Evolutionary conservation across 805 yeast species (phyloP).

Genomic region (Saturnispora besseyi): DNA sequence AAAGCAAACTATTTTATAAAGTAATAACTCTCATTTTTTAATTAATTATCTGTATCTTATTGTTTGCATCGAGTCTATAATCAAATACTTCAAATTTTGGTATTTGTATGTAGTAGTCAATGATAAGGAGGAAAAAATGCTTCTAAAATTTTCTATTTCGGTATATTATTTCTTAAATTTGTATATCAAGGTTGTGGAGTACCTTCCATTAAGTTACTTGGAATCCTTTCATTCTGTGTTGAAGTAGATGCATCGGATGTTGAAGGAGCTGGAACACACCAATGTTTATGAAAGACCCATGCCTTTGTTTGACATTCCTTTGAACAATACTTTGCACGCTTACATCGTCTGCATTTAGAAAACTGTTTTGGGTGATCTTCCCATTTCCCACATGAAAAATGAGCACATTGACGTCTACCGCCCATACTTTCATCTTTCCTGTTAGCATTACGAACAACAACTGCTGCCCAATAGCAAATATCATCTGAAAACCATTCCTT

Average conservation of each 20-base stretch:
- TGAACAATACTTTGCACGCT: constrained; percentile 90
- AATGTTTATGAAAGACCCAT: constrained; percentile 87
- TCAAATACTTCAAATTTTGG: too few relatives aligned
- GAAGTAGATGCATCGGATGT: constrained; percentile 1
- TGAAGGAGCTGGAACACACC: constrained; percentile 54
- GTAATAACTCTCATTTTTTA: too few relatives aligned
- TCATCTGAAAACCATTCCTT: constrained; percentile 59
- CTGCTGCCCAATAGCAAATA: constrained; percentile 93
- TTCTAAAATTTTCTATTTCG: background rate
- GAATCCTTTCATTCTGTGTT: background rate
- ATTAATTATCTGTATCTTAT: too few relatives aligned
- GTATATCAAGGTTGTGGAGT: background rate
- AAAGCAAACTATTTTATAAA: too few relatives aligned
- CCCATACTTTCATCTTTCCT: constrained; percentile 79
- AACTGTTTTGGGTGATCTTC: constrained; percentile 84
- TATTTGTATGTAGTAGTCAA: too few relatives aligned
- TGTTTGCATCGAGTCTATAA: too few relatives aligned
- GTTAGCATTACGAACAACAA: constrained; percentile 94
- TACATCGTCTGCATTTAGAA: constrained; percentile 91
- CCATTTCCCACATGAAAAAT: constrained; percentile 90
- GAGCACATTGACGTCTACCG: constrained; percentile 92
- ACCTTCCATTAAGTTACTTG: background rate
- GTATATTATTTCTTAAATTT: background rate
- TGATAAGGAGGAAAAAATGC: too few relatives aligned
- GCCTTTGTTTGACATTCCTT: constrained; percentile 86